A percentile compares a stretch with the other conserved stretches of the same genome.
Conservation (phyloP, 805 yeast species). For the Lipomyces sp. region DNA sequence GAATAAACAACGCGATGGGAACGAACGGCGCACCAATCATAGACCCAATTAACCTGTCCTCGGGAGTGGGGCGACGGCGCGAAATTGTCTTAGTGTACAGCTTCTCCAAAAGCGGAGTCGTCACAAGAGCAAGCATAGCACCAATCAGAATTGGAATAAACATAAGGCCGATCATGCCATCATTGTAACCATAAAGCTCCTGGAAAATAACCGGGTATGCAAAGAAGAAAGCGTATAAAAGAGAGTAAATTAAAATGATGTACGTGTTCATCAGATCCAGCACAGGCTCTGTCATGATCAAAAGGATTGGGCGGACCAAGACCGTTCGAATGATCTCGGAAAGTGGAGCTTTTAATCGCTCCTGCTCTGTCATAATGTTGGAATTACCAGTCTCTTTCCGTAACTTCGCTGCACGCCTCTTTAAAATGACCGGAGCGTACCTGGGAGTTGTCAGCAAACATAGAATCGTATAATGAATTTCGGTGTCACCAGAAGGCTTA, state of each 20-base stretch:
- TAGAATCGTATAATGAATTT: neutral
- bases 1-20: slow-evolving; percentile 58
- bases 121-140: slow-evolving; percentile 69
- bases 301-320: slow-evolving; percentile 72
- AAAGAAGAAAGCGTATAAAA: slow-evolving; percentile 90
- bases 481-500: slow-evolving; percentile 5
- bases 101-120: slow-evolving; percentile 77
- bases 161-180: slow-evolving; percentile 83
- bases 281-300: slow-evolving; percentile 81
- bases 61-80: slow-evolving; percentile 57
- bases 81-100: slow-evolving; percentile 52
- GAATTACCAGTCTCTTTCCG: slow-evolving; percentile 81
- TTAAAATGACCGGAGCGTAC: slow-evolving; percentile 84
- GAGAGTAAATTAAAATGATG: slow-evolving; percentile 87
- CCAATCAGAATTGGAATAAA: slow-evolving; percentile 89
- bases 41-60: slow-evolving; percentile 60
- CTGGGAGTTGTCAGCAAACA: slow-evolving; percentile 2
- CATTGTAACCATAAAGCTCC: slow-evolving; percentile 75
- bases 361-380: slow-evolving; percentile 93
- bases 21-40: slow-evolving; percentile 54
- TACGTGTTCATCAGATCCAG: slow-evolving; percentile 81
- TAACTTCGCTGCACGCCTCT: slow-evolving; percentile 66
- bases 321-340: slow-evolving; percentile 70
- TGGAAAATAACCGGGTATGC: slow-evolving; percentile 90
- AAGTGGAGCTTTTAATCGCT: slow-evolving; percentile 71